Percentiles rank a stretch among this genome's conserved stretches.
phyloP scores from a whole-genome alignment of 495 filamentous ascomycete species.

The Xylaria grammica region DNA sequence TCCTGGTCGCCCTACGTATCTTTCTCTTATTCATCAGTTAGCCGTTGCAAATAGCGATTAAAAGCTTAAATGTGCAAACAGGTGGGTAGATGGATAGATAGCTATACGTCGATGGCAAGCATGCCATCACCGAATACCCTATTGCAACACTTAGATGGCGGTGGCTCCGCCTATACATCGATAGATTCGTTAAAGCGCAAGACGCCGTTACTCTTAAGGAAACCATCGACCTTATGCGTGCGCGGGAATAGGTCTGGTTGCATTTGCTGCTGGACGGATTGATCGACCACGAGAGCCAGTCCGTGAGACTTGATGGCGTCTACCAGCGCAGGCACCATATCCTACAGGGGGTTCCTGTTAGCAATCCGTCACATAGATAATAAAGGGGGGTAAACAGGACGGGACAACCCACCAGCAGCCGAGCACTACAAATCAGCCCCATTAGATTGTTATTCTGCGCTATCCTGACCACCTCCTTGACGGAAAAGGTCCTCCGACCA shows the following conservation, averaged over 20 bases:
- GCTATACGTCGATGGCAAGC: background rate
- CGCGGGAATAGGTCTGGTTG: slow-evolving; percentile 50
- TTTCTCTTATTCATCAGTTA: background rate
- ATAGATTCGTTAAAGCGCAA: slow-evolving; percentile 92
- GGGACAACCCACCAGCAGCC: slow-evolving; percentile 71
- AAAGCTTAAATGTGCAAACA: background rate
- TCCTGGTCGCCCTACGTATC: background rate
- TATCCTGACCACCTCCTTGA: slow-evolving; percentile 93
- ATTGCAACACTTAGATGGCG: background rate
- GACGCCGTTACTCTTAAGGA: slow-evolving; percentile 83
- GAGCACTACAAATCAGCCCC: slow-evolving; percentile 89
- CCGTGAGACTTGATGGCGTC: slow-evolving; percentile 94
- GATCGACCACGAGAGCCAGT: slow-evolving; percentile 89
- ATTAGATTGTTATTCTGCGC: slow-evolving; percentile 97
- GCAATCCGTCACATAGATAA: slow-evolving; percentile 12
- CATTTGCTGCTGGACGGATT: slow-evolving; percentile 56
- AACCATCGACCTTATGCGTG: slow-evolving; percentile 74
- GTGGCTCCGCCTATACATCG: slow-evolving; percentile 69
- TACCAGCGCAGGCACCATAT: slow-evolving; percentile 88
- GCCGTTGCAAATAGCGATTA: background rate
- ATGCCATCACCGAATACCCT: background rate
- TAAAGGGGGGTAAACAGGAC: background rate
- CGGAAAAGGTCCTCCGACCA: slow-evolving; percentile 74
- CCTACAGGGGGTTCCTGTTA: slow-evolving; percentile 55
- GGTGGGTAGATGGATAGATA: background rate